Base-by-base conservation (phyloP, 208 protist species). In the Wallacemonas sp. region DNA sequence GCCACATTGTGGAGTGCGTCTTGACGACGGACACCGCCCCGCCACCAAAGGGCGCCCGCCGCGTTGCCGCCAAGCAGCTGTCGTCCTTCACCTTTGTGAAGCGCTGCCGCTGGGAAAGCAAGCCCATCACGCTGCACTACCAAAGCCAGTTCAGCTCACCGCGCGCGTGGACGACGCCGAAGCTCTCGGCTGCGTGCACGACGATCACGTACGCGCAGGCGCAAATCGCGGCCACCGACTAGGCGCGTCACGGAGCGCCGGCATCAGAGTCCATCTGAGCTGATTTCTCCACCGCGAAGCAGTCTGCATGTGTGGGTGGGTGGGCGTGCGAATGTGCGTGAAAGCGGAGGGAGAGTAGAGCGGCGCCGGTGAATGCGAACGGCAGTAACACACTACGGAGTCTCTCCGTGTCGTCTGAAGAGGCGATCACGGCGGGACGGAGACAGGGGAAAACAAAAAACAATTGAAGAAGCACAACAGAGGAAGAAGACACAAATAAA, bases 1-100 rank as follows among this genome's bases (percentile, higher is more conserved):
- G 89, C 66, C 85, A 95, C 71, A 93, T 95, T 67, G 55, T 95
- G 23, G 86, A 91, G 57, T 95, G 89, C 66, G 61, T 79, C n/a
- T 76, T 76, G 26, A 42, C 52, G 18, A 41, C 31, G 63, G 70
- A 33, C 68, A 79, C 16, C 20, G 20, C 52, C 12, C 5, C 52
- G 3, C 26, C 52, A 29, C 7, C 52, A 0, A 59, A 59, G 32
- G 52, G 52, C 1, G 52, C 52, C 7, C 52, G 52, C 12, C 52
- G 52, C n/a, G 29, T 14, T 25, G 52, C 29, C 2, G 4, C 26
- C 8, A 59, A 59, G 52, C 52, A 59, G 31, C 14, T 41, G 0
- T 22, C 4, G 10, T 14, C 16, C 29, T 64, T 83, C 45, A 68
- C 73, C 4, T 94, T 91, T 61, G 67, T 74, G 59, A 66, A 75